These are phyloP conservation scores for Fomitopsis pulvina DNA, from an alignment of 768 basidiomycete genomes.

Conservation along the genomic window DNA sequence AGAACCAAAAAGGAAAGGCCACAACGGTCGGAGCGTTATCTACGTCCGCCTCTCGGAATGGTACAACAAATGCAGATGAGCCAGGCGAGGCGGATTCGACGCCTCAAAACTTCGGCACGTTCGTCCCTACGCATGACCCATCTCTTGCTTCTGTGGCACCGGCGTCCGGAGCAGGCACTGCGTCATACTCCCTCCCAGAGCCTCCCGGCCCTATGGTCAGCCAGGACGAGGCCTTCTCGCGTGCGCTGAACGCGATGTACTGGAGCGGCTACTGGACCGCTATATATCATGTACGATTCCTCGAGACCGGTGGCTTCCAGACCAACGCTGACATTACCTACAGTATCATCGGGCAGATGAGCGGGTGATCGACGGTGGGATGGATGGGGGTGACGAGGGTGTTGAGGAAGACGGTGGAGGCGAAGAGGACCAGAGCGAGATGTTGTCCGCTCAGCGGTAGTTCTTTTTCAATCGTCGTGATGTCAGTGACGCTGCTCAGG, in stretches of 20 bases:
- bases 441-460: too few species aligned
- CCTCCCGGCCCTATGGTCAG: constrained; percentile 36
- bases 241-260: constrained; percentile 75
- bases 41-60: background rate
- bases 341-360: too few species aligned
- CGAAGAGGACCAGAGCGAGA: too few species aligned
- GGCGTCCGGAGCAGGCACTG: constrained; percentile 12
- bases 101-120: constrained; percentile 65
- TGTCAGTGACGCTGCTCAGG: too few species aligned
- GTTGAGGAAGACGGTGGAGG: too few species aligned
- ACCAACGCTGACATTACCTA: too few species aligned
- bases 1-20: constrained; percentile 8
- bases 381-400: too few species aligned
- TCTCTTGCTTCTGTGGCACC: constrained; percentile 35
- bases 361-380: too few species aligned
- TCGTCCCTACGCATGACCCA: constrained; percentile 64
- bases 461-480: too few species aligned
- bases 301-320: too few species aligned
- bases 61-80: background rate
- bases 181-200: constrained; percentile 23
- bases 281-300: constrained; percentile 80
- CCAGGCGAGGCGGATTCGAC: constrained; percentile 41
- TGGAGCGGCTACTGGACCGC: constrained; percentile 89
- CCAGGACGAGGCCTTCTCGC: constrained; percentile 71
- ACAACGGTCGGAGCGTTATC: constrained; percentile 5